Base-by-base conservation (phyloP, 257 asterid genomes). In the Nicotiana undulata region DNA sequence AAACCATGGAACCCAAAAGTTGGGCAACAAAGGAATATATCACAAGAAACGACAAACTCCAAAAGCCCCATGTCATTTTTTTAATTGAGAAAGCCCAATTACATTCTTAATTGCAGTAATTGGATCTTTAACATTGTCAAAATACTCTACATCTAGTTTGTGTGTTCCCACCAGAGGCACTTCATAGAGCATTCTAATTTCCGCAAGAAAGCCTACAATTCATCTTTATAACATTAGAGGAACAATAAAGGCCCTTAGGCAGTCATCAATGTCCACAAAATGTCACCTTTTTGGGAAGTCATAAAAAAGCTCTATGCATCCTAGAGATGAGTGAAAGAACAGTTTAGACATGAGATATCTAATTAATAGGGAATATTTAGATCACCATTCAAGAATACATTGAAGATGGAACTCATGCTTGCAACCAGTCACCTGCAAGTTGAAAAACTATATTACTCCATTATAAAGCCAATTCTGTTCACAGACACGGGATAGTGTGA, bases 371-470 rank as follows among this genome's bases (percentile, higher is more conserved):
- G 32, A 67, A 49, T 40, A 8, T 11, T 61, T 3, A 74, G 11
- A 22, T 32, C 88, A 94, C 97, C 98, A 94, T 83, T 94, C 98
- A 82, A 94, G 97, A 75, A 94, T 86, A 85, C 98, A 94, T 31
- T 94, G 98, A 76, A 94, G 98, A 84, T 94, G 97, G 86, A 90
- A 94, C 87, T 94, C 98, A 44, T 92, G 98, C 89, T 91, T 93
- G 91, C 98, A 93, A 87, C 85, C 87, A 53, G 98, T 93, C 89
- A 93, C 87, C 98, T 93, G 89, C 85, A 81, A 28, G 31, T 17
- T 75, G 77, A 80, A 72, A 77, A 58, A 67, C 70, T 18, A 17
- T 68, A 79, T 40, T 46, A 81, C 66, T 31, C 40, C 15, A 24
- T 0, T 13, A 3, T 24, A 20, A 72, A 72, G 9, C 78, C 15